phyloP scores from a whole-genome alignment of 2,329 filamentous ascomycete genomes.

The Diaporthe citriasiana region DNA sequence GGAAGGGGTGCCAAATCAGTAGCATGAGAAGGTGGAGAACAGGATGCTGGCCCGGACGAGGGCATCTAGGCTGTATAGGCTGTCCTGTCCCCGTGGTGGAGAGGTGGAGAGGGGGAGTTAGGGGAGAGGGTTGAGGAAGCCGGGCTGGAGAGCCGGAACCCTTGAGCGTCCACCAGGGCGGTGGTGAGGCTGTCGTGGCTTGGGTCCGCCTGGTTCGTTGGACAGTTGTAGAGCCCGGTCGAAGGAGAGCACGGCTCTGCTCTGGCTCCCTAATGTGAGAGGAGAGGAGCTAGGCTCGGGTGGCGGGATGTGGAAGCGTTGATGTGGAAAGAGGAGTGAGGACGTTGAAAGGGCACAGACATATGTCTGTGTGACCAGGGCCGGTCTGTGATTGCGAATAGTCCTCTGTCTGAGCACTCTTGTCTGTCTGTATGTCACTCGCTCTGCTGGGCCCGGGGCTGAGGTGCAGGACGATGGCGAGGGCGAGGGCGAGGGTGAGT shows the following conservation, averaged over 20 bases:
- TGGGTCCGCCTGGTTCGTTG: neutral
- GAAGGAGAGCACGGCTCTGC: constrained; percentile 21
- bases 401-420: constrained; percentile 25
- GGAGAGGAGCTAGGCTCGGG: constrained; percentile 20
- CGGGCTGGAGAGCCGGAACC: constrained; percentile 10
- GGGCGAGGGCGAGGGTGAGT: neutral
- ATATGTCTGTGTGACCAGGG: constrained; percentile 32
- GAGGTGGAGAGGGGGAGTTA: neutral
- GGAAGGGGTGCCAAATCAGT: constrained; percentile 27
- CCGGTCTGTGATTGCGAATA: constrained; percentile 22
- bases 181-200: constrained; percentile 28
- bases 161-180: neutral
- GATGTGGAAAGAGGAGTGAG: constrained; percentile 21
- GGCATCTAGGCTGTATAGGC: constrained; percentile 21
- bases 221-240: constrained; percentile 1
- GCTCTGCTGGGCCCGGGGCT: constrained; percentile 15
- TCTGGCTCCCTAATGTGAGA: constrained; percentile 6
- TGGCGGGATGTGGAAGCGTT: constrained; percentile 24
- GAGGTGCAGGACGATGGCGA: constrained; percentile 5
- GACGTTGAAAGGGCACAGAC: constrained; percentile 38
- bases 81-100: constrained; percentile 1
- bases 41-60: constrained; percentile 23
- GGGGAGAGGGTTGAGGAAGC: constrained; percentile 11
- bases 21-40: constrained; percentile 34
- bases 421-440: neutral